Evolutionary conservation across 148 eudicot species (phyloP).

Genomic region (Dianthus caryophyllus): DNA sequence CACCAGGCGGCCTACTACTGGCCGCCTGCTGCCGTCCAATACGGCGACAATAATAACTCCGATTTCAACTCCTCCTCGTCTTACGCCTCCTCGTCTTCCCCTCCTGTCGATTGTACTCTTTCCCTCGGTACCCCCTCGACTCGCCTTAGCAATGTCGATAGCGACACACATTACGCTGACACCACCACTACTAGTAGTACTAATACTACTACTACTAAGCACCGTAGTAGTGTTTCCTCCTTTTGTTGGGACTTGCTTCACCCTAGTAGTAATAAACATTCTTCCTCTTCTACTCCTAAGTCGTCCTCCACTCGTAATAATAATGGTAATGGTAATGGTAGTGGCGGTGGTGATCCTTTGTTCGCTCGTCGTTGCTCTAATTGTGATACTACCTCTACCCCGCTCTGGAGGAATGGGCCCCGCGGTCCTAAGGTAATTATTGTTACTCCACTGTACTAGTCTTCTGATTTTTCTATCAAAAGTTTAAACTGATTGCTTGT

Average conservation of each 20-base stretch:
- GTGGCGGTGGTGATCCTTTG: slow-evolving; percentile 36
- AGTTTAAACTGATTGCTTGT: background rate
- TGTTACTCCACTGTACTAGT: too few species aligned
- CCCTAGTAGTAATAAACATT: slow-evolving; percentile 21
- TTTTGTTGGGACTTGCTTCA: slow-evolving; percentile 81
- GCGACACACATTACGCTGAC: background rate
- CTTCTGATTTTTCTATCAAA: too few species aligned
- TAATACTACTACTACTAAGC: slow-evolving; percentile 15
- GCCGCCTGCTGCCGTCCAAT: slow-evolving; percentile 34
- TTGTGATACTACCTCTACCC: slow-evolving; percentile 97
- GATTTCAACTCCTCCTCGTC: slow-evolving; percentile 27
- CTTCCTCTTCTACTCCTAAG: slow-evolving; percentile 21
- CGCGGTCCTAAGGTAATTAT: slow-evolving; percentile 84
- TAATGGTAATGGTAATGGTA: slow-evolving; percentile 21
- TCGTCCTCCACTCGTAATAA: slow-evolving; percentile 19
- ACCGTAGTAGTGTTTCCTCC: slow-evolving; percentile 29
- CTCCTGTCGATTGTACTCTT: slow-evolving; percentile 88
- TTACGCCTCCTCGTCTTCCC: slow-evolving; percentile 24
- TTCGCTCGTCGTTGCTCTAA: slow-evolving; percentile 85
- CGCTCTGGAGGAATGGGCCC: slow-evolving; percentile 98
- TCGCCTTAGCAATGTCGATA: slow-evolving; percentile 25
- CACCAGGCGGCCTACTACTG: slow-evolving; percentile 35
- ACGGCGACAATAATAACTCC: too few species aligned
- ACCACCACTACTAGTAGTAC: too few species aligned
- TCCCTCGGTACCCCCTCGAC: slow-evolving; percentile 90